phyloP scores from a whole-genome alignment of 495 filamentous ascomycete genomes.

The Lepraria neglecta region DNA sequence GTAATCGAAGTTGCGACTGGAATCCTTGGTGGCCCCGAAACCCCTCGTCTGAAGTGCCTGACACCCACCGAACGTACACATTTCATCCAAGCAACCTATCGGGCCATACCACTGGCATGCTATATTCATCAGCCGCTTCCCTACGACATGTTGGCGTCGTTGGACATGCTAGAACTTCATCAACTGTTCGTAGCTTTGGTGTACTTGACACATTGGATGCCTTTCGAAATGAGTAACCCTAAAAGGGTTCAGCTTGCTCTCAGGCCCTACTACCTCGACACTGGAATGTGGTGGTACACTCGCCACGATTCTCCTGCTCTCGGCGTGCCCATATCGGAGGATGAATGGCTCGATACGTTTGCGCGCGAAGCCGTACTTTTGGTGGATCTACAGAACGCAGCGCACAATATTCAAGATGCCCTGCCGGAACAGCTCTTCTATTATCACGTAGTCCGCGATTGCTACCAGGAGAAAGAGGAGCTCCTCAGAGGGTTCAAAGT shows the following conservation, averaged over 20 bases:
- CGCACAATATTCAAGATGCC: not conserved
- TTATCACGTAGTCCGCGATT: not conserved
- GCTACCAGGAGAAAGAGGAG: not conserved
- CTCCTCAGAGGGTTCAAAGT: not conserved
- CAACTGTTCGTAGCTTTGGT: not conserved
- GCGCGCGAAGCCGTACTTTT: not conserved
- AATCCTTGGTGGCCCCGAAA: not conserved
- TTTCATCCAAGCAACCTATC: constrained; percentile 1
- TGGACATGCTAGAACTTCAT: not conserved
- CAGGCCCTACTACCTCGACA: too few species aligned
- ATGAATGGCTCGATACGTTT: not conserved
- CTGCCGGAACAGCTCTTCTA: not conserved
- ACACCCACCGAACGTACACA: not conserved
- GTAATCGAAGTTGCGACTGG: not conserved
- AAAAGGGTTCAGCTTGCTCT: too few species aligned
- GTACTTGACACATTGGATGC: not conserved
- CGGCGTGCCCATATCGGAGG: not conserved
- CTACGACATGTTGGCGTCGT: not conserved
- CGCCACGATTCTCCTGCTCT: not conserved
- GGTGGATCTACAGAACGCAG: not conserved
- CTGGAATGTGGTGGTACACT: too few species aligned
- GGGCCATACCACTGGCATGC: not conserved
- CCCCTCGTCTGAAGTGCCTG: not conserved
- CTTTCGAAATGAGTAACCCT: not conserved
- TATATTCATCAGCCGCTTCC: not conserved